Evolutionary conservation across 352 stramenopile genomes (phyloP).

Genomic region (Pythium rishiriense): DNA sequence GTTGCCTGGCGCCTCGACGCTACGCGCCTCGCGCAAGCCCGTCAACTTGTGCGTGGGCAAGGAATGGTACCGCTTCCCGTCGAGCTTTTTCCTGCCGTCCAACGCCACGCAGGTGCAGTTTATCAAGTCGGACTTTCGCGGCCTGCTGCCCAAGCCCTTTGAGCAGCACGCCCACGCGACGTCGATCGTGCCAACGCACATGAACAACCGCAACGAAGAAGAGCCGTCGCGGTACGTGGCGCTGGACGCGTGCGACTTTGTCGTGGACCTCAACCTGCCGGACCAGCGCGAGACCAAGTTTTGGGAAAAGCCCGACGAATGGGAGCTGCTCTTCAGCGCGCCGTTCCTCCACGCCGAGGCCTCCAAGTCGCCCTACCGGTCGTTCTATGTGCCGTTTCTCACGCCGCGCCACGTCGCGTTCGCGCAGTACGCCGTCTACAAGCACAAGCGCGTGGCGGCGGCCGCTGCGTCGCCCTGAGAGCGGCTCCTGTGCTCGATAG

Average conservation of each 20-base stretch:
- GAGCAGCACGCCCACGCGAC: slow-evolving; percentile 62
- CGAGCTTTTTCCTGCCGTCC: slow-evolving; percentile 94
- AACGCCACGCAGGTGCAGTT: slow-evolving; percentile 86
- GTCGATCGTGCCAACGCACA: slow-evolving; percentile 62
- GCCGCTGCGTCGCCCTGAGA: too few species aligned
- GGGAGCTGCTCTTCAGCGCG: slow-evolving; percentile 52
- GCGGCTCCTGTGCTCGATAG: too few species aligned
- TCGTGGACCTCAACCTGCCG: slow-evolving; percentile 86
- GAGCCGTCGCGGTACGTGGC: slow-evolving; percentile 88
- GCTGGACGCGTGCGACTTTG: slow-evolving; percentile 82
- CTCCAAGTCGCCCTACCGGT: slow-evolving; percentile 63
- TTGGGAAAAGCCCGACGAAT: slow-evolving; percentile 51
- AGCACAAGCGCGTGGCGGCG: slow-evolving; percentile 29
- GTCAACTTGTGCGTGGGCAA: slow-evolving; percentile 93
- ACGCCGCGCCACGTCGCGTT: slow-evolving; percentile 57
- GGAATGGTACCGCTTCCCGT: slow-evolving; percentile 98
- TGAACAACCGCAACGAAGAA: slow-evolving; percentile 95
- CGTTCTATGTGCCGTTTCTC: slow-evolving; percentile 79
- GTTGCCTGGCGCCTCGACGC: slow-evolving; percentile 38
- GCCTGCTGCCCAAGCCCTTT: slow-evolving; percentile 94
- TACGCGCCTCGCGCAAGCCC: neutral
- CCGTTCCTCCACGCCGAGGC: slow-evolving; percentile 62
- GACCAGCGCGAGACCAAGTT: slow-evolving; percentile 65
- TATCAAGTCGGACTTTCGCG: slow-evolving; percentile 91
- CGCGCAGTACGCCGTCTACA: slow-evolving; percentile 68